These are phyloP conservation scores for Mycocentrospora acerina DNA, from an alignment of 2,329 filamentous ascomycete species.

Conservation along the genomic window DNA sequence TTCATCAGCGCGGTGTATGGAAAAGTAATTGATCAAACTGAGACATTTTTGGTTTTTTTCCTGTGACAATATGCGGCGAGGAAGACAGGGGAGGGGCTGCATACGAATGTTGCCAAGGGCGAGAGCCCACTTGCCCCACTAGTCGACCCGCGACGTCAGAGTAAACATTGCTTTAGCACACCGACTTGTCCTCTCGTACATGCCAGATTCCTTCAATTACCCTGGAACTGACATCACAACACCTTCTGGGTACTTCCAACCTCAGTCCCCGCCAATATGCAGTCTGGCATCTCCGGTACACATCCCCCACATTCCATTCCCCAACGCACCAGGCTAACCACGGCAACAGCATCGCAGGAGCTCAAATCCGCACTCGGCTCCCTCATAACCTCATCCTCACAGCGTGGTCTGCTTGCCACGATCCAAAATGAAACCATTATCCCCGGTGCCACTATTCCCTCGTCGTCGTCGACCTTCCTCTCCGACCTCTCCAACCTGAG, in stretches of 20 bases:
- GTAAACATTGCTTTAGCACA: conserved; percentile 18
- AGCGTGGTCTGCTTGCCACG: conserved; percentile 71
- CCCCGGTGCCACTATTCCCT: conserved; percentile 58
- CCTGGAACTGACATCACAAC: neutral
- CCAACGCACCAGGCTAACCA: conserved; percentile 12
- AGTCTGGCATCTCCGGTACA: conserved; percentile 75
- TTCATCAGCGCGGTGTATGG: conserved; percentile 4
- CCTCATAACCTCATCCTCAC: conserved; percentile 61
- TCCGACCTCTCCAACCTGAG: conserved; percentile 65
- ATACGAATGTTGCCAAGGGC: conserved; percentile 11
- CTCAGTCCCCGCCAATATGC: conserved; percentile 56
- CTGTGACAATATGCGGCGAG: no score
- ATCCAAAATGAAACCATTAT: conserved; percentile 69
- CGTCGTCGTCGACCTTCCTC: conserved; percentile 58
- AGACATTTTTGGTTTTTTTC: no score
- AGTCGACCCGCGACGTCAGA: conserved; percentile 18
- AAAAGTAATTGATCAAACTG: neutral
- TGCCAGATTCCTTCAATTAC: neutral
- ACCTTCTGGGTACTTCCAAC: neutral
- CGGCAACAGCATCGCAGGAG: conserved; percentile 65
- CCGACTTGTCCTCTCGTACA: neutral
- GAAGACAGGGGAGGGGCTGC: conserved; percentile 13
- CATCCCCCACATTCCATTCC: neutral
- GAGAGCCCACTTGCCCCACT: conserved; percentile 25
- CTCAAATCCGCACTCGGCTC: conserved; percentile 72